phyloP scores from a whole-genome alignment of 1,284 basidiomycete species.

The Irpex sp. region DNA sequence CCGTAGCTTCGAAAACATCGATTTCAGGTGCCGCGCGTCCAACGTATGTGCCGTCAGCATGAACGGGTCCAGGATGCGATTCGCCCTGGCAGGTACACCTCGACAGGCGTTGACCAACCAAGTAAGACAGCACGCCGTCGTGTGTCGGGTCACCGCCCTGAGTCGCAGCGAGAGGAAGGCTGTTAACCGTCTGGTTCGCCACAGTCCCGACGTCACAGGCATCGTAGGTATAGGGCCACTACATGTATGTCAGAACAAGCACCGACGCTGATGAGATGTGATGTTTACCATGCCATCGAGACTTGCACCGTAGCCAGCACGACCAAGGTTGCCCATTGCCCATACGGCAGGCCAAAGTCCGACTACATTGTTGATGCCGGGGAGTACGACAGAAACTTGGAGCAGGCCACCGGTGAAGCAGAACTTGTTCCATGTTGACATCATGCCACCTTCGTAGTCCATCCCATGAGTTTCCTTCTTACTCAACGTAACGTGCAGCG shows the following conservation, averaged over 20 bases:
- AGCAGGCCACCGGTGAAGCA: conserved; percentile 79
- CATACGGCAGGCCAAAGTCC: conserved; percentile 73
- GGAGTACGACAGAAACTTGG: conserved; percentile 51
- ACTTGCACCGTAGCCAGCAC: conserved; percentile 70
- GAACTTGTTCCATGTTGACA: conserved; percentile 55
- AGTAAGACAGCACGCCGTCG: conserved; percentile 45
- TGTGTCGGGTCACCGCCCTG: conserved; percentile 31
- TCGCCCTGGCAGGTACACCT: conserved; percentile 81
- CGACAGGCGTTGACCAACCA: conserved; percentile 76
- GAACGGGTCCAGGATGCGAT: conserved; percentile 76
- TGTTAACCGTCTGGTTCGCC: conserved; percentile 41
- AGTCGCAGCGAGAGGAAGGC: conserved; percentile 33
- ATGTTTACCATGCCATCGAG: conserved; percentile 37
- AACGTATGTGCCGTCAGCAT: conserved; percentile 50
- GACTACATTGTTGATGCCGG: conserved; percentile 52
- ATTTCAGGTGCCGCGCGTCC: conserved; percentile 88
- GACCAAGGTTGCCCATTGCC: conserved; percentile 77
- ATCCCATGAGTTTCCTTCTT: conserved; percentile 44
- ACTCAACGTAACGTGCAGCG: conserved; percentile 47
- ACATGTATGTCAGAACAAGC: background rate
- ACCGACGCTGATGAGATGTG: conserved; percentile 18
- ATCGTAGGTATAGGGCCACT: conserved; percentile 49
- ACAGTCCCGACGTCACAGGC: conserved; percentile 55
- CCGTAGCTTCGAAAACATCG: conserved; percentile 73
- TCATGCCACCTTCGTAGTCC: conserved; percentile 35